phyloP scores from a whole-genome alignment of 371 early-diverging fungal genomes.

The Mortierella sp. region DNA sequence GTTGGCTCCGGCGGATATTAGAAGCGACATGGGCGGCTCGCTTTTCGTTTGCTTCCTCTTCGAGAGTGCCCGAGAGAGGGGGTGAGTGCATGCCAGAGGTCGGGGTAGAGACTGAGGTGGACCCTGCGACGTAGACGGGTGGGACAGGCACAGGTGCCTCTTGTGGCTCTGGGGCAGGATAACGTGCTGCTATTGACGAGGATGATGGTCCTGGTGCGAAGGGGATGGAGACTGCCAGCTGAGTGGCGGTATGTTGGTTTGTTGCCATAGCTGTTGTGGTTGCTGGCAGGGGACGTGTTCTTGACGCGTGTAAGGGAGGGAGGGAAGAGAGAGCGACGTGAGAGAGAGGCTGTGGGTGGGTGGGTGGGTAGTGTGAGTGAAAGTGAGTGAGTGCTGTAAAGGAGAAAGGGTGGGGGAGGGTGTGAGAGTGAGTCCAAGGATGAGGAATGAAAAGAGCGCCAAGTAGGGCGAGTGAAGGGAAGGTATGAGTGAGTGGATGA shows the following conservation, averaged over 20 bases:
- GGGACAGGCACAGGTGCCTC: not conserved
- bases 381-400: not conserved
- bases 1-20: not conserved
- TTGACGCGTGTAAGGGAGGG: not conserved
- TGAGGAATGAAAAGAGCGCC: not conserved
- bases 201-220: slow-evolving; percentile 1
- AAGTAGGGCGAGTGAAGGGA: not conserved
- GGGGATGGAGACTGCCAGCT: slow-evolving; percentile 33
- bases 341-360: too few relatives aligned
- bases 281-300: not conserved
- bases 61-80: slow-evolving; percentile 36
- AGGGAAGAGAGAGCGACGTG: not conserved
- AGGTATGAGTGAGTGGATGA: not conserved
- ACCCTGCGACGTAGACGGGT: not conserved
- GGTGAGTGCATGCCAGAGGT: slow-evolving; percentile 54
- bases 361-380: not conserved
- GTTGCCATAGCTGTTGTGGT: slow-evolving; percentile 18
- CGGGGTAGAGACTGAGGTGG: slow-evolving; percentile 26
- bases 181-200: not conserved
- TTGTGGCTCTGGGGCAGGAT: not conserved
- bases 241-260: slow-evolving; percentile 18
- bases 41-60: slow-evolving; percentile 30
- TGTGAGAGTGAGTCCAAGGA: not conserved
- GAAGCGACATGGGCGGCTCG: slow-evolving; percentile 16
- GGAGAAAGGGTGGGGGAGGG: too few relatives aligned